These are phyloP conservation scores for Babesia ovis DNA, from an alignment of 169 alveolate genomes.

Conservation along the genomic window DNA sequence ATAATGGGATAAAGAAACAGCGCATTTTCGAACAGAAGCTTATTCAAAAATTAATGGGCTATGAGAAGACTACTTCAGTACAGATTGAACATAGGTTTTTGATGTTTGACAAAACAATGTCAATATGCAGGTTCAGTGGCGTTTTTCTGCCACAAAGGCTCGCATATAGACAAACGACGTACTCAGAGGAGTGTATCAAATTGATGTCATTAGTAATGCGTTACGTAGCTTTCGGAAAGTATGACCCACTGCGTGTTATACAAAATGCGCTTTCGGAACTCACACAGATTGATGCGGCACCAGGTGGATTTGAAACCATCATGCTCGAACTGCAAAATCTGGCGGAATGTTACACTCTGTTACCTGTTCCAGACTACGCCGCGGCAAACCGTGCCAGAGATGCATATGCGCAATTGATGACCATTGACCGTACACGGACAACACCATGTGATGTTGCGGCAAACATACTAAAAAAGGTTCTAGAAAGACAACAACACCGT, in stretches of 20 bases:
- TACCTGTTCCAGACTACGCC: slow-evolving; percentile 37
- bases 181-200: slow-evolving; percentile 68
- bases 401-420: slow-evolving; percentile 28
- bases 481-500: slow-evolving; percentile 67
- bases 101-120: slow-evolving; percentile 74
- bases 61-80: slow-evolving; percentile 8
- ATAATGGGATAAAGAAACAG: neutral
- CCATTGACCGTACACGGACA: slow-evolving; percentile 28
- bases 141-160: slow-evolving; percentile 83
- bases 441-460: slow-evolving; percentile 64
- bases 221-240: slow-evolving; percentile 63
- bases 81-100: slow-evolving; percentile 71
- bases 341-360: slow-evolving; percentile 30
- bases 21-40: slow-evolving; percentile 50
- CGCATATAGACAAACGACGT: slow-evolving; percentile 73
- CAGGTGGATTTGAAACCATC: slow-evolving; percentile 50
- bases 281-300: slow-evolving; percentile 29
- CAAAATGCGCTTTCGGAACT: slow-evolving; percentile 50
- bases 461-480: slow-evolving; percentile 53
- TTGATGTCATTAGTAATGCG: slow-evolving; percentile 68
- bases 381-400: slow-evolving; percentile 46
- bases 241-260: slow-evolving; percentile 59
- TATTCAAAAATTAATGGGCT: slow-evolving; percentile 28
- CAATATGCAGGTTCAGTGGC: slow-evolving; percentile 73
- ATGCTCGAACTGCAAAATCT: slow-evolving; percentile 18